Percentiles rank a stretch among this genome's conserved stretches.
phyloP scores from a whole-genome alignment of 2,329 filamentous ascomycete genomes.

The Aureobasidium sp. region DNA sequence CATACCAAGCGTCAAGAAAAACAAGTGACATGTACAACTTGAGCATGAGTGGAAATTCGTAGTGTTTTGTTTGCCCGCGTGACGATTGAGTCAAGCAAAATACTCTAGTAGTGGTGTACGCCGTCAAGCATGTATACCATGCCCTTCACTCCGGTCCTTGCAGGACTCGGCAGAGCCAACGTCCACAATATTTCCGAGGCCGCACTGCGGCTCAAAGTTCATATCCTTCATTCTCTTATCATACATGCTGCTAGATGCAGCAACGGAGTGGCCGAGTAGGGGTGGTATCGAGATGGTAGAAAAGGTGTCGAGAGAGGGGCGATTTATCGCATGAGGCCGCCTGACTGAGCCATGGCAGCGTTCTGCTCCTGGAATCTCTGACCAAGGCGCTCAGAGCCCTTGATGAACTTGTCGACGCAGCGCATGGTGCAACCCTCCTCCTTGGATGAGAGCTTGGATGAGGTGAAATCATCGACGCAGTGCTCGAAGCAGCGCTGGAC shows the following conservation, averaged over 20 bases:
- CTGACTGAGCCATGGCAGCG: conserved; percentile 55
- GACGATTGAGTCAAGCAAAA: background rate
- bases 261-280: background rate
- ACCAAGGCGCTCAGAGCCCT: conserved; percentile 78
- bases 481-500: conserved; percentile 90
- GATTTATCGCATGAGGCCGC: conserved; percentile 29
- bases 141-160: background rate
- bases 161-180: background rate
- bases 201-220: background rate
- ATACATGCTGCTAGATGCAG: background rate
- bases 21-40: background rate
- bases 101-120: background rate
- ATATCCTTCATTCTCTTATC: conserved; percentile 7
- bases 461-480: conserved; percentile 97
- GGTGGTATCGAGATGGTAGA: background rate
- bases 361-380: conserved; percentile 80
- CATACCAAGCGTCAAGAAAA: background rate
- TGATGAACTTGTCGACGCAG: conserved; percentile 95
- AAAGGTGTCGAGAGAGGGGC: background rate
- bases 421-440: conserved; percentile 89
- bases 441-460: conserved; percentile 79
- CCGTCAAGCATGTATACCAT: background rate
- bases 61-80: background rate
- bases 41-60: background rate
- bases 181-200: background rate